Base-by-base conservation (phyloP, 2,329 filamentous ascomycete species). In the Teratosphaeria zuluensis region DNA sequence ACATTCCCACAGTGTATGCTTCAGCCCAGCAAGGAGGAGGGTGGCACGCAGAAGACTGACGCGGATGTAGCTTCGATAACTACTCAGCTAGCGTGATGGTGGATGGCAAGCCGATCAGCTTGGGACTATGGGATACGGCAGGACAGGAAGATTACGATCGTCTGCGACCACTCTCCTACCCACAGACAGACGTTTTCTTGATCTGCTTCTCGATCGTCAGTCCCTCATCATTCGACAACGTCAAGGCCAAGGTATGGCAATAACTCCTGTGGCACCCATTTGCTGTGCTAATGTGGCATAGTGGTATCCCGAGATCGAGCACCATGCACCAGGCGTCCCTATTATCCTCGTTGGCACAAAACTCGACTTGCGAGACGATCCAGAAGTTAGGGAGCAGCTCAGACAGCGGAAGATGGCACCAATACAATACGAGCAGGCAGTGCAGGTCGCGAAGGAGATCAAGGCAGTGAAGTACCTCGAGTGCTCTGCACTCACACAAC, bases 31-130 rank as follows among this genome's bases (percentile, higher is more conserved):
- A 31, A 31, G 9, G 35, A 30, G 4, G 32, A 46, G 19, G 30
- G 53, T 57, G 51, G 28, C 24, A 51, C 46, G 42, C 64, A 65
- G 66, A 65, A 53, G 53, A 55, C 32, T 46, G 16, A 59, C 56
- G 52, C 31, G 62, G 53, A 53, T 55, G 21, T 67, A 96, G 91
- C 64, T 97, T 97, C 77, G 92, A 97, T 75, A 99, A 99, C 80
- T 97, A 97, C 81, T 96, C 92, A 42, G 94, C 94, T 65, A 96
- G 91, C 80, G 94, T 99, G 58, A 96, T 96, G 90, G 94, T 97
- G 58, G 94, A 97, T 80, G 91, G 92, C 70, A 95, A 95, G 80
- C 92, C 92, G 61, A 96, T 97, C 78, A 96, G 91, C 76, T 78
- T 99, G 68, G 94, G 92, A 66, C 80, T 99, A 33, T 97, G 94